Evolutionary conservation across 1,139 yeast species (phyloP).

Genomic region (Hemisphaericaspora subhashii): DNA sequence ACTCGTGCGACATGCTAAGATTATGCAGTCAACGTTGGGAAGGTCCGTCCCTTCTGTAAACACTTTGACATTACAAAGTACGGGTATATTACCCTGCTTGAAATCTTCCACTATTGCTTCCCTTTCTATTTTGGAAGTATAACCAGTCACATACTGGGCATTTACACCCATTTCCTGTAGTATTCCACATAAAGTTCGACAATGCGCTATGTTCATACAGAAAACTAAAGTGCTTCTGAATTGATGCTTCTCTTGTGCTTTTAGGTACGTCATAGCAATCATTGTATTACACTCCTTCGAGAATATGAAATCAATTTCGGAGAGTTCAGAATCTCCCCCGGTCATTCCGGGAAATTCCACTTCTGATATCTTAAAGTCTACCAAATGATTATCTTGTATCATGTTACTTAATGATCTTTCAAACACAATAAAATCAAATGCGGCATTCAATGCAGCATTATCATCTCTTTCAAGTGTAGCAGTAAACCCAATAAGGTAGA

Average conservation of each 20-base stretch:
- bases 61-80: slow-evolving; percentile 83
- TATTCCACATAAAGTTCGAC: slow-evolving; percentile 51
- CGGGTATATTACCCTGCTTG: slow-evolving; percentile 60
- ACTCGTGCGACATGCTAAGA: slow-evolving; percentile 79
- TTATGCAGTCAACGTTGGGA: slow-evolving; percentile 81
- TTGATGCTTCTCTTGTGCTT: slow-evolving; percentile 32
- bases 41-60: slow-evolving; percentile 96
- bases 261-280: slow-evolving; percentile 56
- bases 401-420: slow-evolving; percentile 67
- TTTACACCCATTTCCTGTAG: slow-evolving; percentile 62
- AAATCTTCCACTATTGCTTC: slow-evolving; percentile 57
- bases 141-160: slow-evolving; percentile 75
- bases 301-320: no score
- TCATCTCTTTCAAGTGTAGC: slow-evolving; percentile 79
- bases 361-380: slow-evolving; percentile 66
- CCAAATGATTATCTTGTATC: slow-evolving; percentile 68
- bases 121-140: slow-evolving; percentile 56
- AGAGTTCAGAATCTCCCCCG: slow-evolving; percentile 58
- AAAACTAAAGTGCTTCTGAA: slow-evolving; percentile 72
- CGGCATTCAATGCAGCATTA: slow-evolving; percentile 53
- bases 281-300: no score
- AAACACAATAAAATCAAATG: slow-evolving; percentile 75
- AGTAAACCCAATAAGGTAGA: slow-evolving; percentile 78
- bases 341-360: slow-evolving; percentile 40
- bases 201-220: slow-evolving; percentile 74